phyloP scores from a whole-genome alignment of 257 asterid species.

The Scutellaria minor region DNA sequence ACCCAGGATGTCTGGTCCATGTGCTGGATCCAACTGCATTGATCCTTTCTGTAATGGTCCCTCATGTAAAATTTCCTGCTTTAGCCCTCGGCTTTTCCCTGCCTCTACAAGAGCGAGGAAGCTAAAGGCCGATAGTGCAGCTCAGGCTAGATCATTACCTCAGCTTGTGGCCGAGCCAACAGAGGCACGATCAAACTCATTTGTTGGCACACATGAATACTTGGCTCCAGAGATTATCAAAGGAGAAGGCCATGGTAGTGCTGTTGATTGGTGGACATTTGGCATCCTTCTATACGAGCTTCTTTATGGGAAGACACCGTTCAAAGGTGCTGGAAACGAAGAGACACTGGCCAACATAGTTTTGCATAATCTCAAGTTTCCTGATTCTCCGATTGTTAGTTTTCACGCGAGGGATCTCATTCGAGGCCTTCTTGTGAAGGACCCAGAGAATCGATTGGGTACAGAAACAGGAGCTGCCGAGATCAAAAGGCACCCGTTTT shows the following conservation, averaged over 20 bases:
- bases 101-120: conserved; percentile 51
- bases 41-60: conserved; percentile 77
- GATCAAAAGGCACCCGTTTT: conserved; percentile 72
- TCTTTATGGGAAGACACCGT: conserved; percentile 71
- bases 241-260: conserved; percentile 81
- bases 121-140: conserved; percentile 52
- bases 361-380: conserved; percentile 58
- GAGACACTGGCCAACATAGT: conserved; percentile 68
- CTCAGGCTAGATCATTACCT: conserved; percentile 50
- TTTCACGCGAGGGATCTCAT: conserved; percentile 71
- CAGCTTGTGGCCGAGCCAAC: conserved; percentile 83
- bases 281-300: conserved; percentile 74
- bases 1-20: conserved; percentile 68
- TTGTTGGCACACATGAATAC: conserved; percentile 79
- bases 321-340: conserved; percentile 64
- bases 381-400: conserved; percentile 65
- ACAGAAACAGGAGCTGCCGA: conserved; percentile 72
- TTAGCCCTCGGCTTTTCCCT: conserved; percentile 53
- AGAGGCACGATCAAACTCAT: conserved; percentile 77
- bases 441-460: conserved; percentile 65
- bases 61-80: conserved; percentile 70
- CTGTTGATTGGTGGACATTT: conserved; percentile 85
- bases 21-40: conserved; percentile 74
- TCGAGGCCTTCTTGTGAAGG: conserved; percentile 64
- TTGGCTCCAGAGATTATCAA: conserved; percentile 80